Evolutionary conservation across 352 stramenopile species (phyloP), one percentile per base, ranked within the genome.

Genomic region (Phytophthora pistaciae): DNA sequence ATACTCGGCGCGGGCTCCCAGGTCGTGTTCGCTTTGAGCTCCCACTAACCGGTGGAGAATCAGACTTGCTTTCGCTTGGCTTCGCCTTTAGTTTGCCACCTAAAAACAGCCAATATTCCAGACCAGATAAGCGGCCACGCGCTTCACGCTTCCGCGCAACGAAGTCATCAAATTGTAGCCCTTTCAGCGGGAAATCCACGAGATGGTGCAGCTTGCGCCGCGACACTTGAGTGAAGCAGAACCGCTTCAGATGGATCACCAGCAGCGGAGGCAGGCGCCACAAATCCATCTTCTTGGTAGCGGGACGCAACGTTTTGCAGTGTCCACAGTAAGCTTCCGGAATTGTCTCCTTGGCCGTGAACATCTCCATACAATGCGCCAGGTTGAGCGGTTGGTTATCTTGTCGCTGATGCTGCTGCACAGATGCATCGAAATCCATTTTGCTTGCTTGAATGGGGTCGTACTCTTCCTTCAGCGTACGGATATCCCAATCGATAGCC

Each of bases 201-300:
- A 98, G 84, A 64, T 99, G 96, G 36, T 98, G 92, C 61, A 99
- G 79, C 80, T 99, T 99, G 66, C 96, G 83, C 23, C 93, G 84
- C 11, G 85, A 91, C 23, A 88, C 83, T 70, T 97, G 85, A n/a
- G 97, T 99, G 62, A 96, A 99, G 70, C 99, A 98, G 73, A 99
- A 99, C 16, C 98, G 93, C 76, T 99, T 99, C n/a, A 99, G 84
- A 49, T 99, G 98, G 62, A 99, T 99, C n/a, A 99, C 98, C 5
- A 99, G 82, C 50, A 99, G 75, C 0, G 97, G 97, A 36, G 98
- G 98, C 46, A 99, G 76, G 23, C 97, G 89, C 97, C 97, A 99
- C 0, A 99, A 75, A 69, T 98, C 96, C 88, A 99, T 98, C 38
- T 96, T 97, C 74, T 99, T 99, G 10, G 91, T 98, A 72, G 86